Percentiles rank a stretch among this genome's conserved stretches.
Conservation (phyloP, 2,329 filamentous ascomycete genomes). For the Pseudohalonectria lignicola region DNA sequence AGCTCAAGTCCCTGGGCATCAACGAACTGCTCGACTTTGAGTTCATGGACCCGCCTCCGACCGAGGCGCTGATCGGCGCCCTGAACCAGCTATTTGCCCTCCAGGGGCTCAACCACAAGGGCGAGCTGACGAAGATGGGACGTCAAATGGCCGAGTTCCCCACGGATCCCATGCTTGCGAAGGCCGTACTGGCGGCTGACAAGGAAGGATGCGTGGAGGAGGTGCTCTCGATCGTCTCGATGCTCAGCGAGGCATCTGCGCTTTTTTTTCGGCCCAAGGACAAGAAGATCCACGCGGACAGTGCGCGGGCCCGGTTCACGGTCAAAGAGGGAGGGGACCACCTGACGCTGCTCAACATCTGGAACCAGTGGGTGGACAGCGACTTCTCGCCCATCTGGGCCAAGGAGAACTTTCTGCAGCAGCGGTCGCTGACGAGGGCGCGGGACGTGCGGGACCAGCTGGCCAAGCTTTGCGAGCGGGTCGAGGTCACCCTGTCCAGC, state of each 20-base stretch:
- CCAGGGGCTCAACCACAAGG: constrained; percentile 78
- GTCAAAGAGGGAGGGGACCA: constrained; percentile 88
- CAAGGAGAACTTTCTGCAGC: constrained; percentile 87
- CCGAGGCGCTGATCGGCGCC: constrained; percentile 78
- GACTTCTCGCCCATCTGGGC: constrained; percentile 85
- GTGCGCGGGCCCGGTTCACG: constrained; percentile 78
- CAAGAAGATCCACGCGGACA: constrained; percentile 93
- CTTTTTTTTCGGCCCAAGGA: constrained; percentile 94
- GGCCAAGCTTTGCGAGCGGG: constrained; percentile 81
- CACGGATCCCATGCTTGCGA: constrained; percentile 82
- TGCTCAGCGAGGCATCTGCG: constrained; percentile 79
- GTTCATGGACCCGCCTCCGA: constrained; percentile 88
- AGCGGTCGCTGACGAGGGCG: constrained; percentile 77
- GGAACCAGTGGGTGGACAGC: constrained; percentile 88
- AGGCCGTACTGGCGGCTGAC: constrained; percentile 78
- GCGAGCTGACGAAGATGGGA: constrained; percentile 81
- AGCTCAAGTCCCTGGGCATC: constrained; percentile 83
- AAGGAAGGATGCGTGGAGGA: constrained; percentile 91
- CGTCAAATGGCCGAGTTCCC: constrained; percentile 95
- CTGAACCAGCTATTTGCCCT: constrained; percentile 87
- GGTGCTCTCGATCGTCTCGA: constrained; percentile 84
- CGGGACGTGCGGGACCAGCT: constrained; percentile 90
- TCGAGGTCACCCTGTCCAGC: constrained; percentile 67
- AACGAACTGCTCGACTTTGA: constrained; percentile 90
- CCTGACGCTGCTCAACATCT: constrained; percentile 80